Conservation (phyloP, 495 filamentous ascomycete species). For the Penicillium ucsense region DNA sequence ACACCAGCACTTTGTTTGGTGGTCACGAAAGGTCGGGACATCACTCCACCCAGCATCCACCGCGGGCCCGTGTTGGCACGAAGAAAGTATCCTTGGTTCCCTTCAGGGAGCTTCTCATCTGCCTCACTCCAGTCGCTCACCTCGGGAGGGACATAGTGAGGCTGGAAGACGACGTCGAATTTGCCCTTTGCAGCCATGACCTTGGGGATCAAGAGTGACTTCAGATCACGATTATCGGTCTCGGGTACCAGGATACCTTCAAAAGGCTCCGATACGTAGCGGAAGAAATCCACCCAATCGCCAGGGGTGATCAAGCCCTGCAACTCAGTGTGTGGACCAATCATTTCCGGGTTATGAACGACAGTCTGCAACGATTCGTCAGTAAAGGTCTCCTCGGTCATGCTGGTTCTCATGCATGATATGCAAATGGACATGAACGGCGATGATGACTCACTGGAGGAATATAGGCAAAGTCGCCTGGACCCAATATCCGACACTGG, state of each 20-base stretch:
- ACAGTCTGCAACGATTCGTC: conserved; percentile 14
- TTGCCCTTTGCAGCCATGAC: conserved; percentile 40
- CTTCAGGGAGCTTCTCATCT: conserved; percentile 31
- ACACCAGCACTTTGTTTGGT: conserved; percentile 32
- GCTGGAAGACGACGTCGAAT: conserved; percentile 39
- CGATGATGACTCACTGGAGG: conserved; percentile 25
- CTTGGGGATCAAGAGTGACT: conserved; percentile 36
- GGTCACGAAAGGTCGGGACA: conserved; percentile 35
- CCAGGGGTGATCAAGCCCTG: conserved; percentile 39
- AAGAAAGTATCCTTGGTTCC: conserved; percentile 29
- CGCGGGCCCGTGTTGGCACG: conserved; percentile 32
- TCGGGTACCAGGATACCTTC: conserved; percentile 42
- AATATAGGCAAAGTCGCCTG: conserved; percentile 41
- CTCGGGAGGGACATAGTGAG: conserved; percentile 29
- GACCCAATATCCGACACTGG: conserved; percentile 32
- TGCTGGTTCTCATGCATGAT: no score
- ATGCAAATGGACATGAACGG: background rate
- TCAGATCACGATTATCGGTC: conserved; percentile 31
- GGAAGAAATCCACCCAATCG: conserved; percentile 46
- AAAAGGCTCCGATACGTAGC: conserved; percentile 38
- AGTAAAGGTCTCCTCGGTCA: no score
- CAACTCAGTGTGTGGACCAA: conserved; percentile 34
- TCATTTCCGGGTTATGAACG: conserved; percentile 34
- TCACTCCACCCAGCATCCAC: conserved; percentile 33
- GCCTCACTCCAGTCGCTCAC: conserved; percentile 30